Base-by-base conservation (phyloP, 495 filamentous ascomycete species). In the Daldinia grandis region DNA sequence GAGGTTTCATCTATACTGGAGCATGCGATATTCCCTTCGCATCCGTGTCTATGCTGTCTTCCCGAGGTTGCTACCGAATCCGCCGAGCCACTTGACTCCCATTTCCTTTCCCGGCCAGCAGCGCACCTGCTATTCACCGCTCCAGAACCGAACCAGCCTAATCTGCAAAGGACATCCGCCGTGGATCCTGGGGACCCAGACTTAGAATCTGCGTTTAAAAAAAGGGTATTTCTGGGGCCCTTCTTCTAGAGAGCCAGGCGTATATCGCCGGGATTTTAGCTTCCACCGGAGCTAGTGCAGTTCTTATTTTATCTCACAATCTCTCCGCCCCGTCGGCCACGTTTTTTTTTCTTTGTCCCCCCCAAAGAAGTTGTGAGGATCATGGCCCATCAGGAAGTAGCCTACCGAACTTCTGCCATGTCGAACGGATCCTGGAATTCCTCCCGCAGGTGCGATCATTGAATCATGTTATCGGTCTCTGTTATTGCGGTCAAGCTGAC, bases 381-480 rank as follows among this genome's bases (percentile, higher is more conserved):
- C 44, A 83, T 83, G 81, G 78, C 80, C 44, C 80, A 81, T 58
- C 77, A 75, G 64, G 80, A 82, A 58, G 78, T 80, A 78, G 74
- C 73, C 54, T 82, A 82, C 69, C 79, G 78, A 69, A 64, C 74
- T 56, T 75, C 80, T 72, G 72, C 72, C 54, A 77, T 76, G 73
- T 74, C 82, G 55, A 80, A 78, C 73, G 81, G 82, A 66, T 76
- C 81, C 66, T 84, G 82, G 82, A 73, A 74, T 30, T 64, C 81
- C 64, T 74, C 81, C 66, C 79, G 79, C 76, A 84, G 82, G 82
- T 84, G 81, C 79, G 82, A 77, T 79, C 72, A 76, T 61, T 73
- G 53, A 65, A 74, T 69, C 75, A 68, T 60, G 74, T 62, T 62
- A 54, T 64, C 64, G 64, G 68, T 73, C 59, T 51, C 21, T 66